Evolutionary conservation across 345 rosid genomes (phyloP), one percentile per base, ranked within the genome.

Genomic region (Eutrema japonicum): DNA sequence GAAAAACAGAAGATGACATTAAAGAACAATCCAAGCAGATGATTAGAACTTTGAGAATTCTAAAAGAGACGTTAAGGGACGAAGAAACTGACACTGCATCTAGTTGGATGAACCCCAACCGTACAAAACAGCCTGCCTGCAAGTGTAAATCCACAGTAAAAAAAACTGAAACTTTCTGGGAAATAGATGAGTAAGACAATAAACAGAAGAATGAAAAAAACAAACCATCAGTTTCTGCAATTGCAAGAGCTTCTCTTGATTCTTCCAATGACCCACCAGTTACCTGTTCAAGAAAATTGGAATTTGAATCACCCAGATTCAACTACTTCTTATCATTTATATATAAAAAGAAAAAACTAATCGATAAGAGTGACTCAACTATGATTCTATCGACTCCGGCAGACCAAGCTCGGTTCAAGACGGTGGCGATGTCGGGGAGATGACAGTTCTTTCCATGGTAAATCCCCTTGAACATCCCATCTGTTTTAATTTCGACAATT

Each of bases 61-160:
- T 29, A 9, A 66, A 52, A 6, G 36, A 47, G 48, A 56, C 47
- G 54, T 26, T 9, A 38, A 51, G 72, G 67, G 73, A 77, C 12
- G 65, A 54, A 38, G 49, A 12, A 64, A 53, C 62, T 49, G 9
- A 88, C 98, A 87, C 76, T 89, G 85, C 99, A 92, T 78, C 98
- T 87, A n/a, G 98, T 95, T 3, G 96, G 99, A 80, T 95, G 99
- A 59, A 92, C 98, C 0, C 99, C 98, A 35, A 95, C 96, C 0
- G 99, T 92, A 55, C 98, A 92, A 50, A 88, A 95, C 58, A 92
- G 87, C 83, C 99, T 86, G 16, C 92, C 97, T 94, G 83, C 14
- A 64, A 46, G 53, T 77, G 42, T 7, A 68, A 5, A 58, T 43
- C 63, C 7, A 67, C 11, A 59, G 10, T 42, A 18, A 7, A 30